phyloP scores from a whole-genome alignment of 2,329 filamentous ascomycete species.

The Diaporthe australafricana region DNA sequence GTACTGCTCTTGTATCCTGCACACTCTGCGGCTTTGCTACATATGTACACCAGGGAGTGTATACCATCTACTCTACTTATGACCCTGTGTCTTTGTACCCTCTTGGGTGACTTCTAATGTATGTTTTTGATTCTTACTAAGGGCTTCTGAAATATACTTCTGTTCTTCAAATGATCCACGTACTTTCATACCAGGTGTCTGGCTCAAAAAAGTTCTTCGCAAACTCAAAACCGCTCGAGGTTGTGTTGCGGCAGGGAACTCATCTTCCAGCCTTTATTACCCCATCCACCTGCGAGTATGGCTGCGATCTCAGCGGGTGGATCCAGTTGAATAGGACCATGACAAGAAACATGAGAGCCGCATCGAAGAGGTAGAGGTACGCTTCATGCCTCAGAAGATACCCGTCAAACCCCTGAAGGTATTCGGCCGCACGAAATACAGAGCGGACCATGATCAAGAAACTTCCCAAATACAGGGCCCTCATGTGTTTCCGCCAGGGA shows the following conservation, averaged over 20 bases:
- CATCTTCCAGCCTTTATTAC: background rate
- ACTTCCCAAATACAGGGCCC: slow-evolving; percentile 26
- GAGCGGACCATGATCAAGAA: slow-evolving; percentile 50
- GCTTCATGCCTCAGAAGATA: slow-evolving; percentile 57
- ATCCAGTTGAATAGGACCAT: background rate
- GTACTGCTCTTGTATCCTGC: no score
- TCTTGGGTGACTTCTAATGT: no score
- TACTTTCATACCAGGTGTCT: background rate
- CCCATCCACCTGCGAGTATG: background rate
- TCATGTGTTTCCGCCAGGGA: slow-evolving; percentile 40
- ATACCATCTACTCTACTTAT: no score
- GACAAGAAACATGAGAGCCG: slow-evolving; percentile 32
- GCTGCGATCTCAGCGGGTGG: slow-evolving; percentile 3
- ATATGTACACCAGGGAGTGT: no score
- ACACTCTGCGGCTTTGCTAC: no score
- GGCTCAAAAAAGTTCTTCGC: no score
- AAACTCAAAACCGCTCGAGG: background rate
- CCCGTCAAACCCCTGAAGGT: slow-evolving; percentile 54
- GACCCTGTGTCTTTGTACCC: no score
- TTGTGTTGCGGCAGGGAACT: background rate
- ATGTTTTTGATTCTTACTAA: background rate
- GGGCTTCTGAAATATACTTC: no score
- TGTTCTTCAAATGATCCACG: no score
- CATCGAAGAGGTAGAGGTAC: slow-evolving; percentile 53
- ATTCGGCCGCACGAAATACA: slow-evolving; percentile 53